Conservation (phyloP, 352 stramenopile genomes). For the Phytopythium aichiense region DNA sequence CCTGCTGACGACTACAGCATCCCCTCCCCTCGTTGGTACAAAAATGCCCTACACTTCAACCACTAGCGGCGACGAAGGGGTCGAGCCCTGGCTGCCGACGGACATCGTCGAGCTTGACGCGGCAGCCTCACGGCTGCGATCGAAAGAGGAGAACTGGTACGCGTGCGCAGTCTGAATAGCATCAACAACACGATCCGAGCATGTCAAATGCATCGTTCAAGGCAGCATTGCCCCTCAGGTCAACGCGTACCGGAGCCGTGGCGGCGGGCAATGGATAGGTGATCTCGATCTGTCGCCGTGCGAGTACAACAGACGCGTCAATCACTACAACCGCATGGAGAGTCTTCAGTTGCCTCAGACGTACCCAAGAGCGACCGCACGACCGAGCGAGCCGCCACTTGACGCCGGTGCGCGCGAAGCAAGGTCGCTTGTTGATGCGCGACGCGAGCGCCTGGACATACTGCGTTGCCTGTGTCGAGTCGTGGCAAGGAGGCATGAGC, state of each 20-base stretch:
- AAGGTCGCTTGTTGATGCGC: slow-evolving; percentile 60
- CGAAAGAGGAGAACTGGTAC: slow-evolving; percentile 5
- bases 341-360: background rate
- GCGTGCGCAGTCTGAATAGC: background rate
- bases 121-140: background rate
- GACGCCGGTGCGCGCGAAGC: slow-evolving; percentile 49
- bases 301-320: background rate
- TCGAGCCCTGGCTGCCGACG: slow-evolving; percentile 1
- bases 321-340: background rate
- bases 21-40: background rate
- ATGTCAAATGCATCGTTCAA: background rate
- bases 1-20: no score
- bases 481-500: background rate
- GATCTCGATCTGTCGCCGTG: slow-evolving; percentile 46
- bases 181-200: background rate
- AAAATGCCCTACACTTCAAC: slow-evolving; percentile 6
- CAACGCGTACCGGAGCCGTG: background rate
- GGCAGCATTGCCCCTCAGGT: background rate
- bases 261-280: slow-evolving; percentile 31
- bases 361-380: slow-evolving; percentile 59
- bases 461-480: slow-evolving; percentile 44
- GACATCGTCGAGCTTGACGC: background rate
- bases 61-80: slow-evolving; percentile 3
- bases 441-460: slow-evolving; percentile 54
- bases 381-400: slow-evolving; percentile 56